These are phyloP conservation scores for Trypanosoma brucei DNA, from an alignment of 208 protist genomes.

Conservation along the genomic window DNA sequence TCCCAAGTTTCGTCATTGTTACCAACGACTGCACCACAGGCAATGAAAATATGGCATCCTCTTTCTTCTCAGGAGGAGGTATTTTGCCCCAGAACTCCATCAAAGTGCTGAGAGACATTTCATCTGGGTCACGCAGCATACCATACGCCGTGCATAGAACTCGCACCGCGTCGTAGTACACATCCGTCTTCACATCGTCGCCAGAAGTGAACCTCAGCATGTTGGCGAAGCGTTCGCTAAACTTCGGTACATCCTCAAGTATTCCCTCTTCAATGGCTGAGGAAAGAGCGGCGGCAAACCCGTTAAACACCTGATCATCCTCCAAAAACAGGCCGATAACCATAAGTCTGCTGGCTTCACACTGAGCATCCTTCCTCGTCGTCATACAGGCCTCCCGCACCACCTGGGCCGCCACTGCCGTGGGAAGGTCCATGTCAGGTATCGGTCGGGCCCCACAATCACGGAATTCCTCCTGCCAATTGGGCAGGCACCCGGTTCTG, in stretches of 20 bases:
- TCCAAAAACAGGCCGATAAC: slow-evolving; percentile 68
- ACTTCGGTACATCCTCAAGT: slow-evolving; percentile 82
- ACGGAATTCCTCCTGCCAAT: slow-evolving; percentile 78
- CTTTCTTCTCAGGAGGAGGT: slow-evolving; percentile 33
- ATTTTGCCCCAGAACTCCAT: slow-evolving; percentile 78
- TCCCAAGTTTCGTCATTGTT: slow-evolving; percentile 33
- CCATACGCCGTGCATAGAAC: slow-evolving; percentile 74
- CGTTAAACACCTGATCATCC: slow-evolving; percentile 72
- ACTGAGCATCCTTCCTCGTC: slow-evolving; percentile 76
- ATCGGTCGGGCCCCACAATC: slow-evolving; percentile 51
- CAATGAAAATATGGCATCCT: slow-evolving; percentile 41
- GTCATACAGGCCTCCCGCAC: slow-evolving; percentile 78
- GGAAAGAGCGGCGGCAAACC: slow-evolving; percentile 63
- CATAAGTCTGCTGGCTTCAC: slow-evolving; percentile 79
- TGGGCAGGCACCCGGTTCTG: slow-evolving; percentile 72
- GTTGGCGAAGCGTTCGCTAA: slow-evolving; percentile 78
- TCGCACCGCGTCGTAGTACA: slow-evolving; percentile 78
- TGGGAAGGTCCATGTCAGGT: slow-evolving; percentile 46
- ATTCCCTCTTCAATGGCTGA: slow-evolving; percentile 76
- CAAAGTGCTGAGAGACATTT: slow-evolving; percentile 52
- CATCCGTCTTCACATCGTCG: slow-evolving; percentile 57
- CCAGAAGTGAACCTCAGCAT: slow-evolving; percentile 79
- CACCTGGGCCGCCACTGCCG: slow-evolving; percentile 68
- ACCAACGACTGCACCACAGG: slow-evolving; percentile 49
- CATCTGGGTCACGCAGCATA: slow-evolving; percentile 43